Evolutionary conservation across 1,284 basidiomycete genomes (phyloP), one percentile per base, ranked within the genome.

Genomic region (Tremellales sp.): DNA sequence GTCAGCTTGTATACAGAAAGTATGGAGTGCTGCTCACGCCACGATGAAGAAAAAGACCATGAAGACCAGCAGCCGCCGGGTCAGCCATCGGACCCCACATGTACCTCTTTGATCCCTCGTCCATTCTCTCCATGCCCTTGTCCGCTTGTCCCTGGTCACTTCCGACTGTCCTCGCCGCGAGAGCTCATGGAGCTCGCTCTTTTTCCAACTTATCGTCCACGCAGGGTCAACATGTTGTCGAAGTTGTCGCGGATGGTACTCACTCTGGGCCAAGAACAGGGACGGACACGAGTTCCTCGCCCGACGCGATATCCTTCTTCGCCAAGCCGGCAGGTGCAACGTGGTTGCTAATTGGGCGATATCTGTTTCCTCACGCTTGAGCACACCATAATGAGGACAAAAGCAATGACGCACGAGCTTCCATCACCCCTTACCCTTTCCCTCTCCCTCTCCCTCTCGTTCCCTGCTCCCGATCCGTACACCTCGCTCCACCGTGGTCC

Each of bases 211-310:
- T 26, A 21, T 35, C 27, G 36, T 5, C n/a, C 25, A 28, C 27
- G 41, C 21, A 25, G 14, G 22, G 5, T 18, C 12, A 7, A 45
- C 24, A 13, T 27, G 12, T 37, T 14, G 21, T 26, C 7, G 18
- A 41, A 10, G 18, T 19, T 22, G 28, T 0, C 8, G 33, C 28
- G 5, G 29, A 10, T 3, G 5, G 9, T 5, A 65, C 68, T 53
- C 49, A 72, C 70, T 93, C 89, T 0, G 89, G 75, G 13, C 89
- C 89, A 2, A 93, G 77, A 3, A 85, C 86, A 4, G 89, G 89
- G 0, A 92, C 86, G 0, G 89, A 91, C 32, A 91, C 83, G 66
- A 90, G 78, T 68, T 92, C 88, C 14, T 88, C 84, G 5, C 57
- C 41, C n/a, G 51, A 78, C 77, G 12, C 73, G 73, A 13, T 58